Percentiles rank a stretch among this genome's conserved stretches.
Evolutionary conservation across 768 basidiomycete species (phyloP).

Genomic region (Daedaleopsis nitida): DNA sequence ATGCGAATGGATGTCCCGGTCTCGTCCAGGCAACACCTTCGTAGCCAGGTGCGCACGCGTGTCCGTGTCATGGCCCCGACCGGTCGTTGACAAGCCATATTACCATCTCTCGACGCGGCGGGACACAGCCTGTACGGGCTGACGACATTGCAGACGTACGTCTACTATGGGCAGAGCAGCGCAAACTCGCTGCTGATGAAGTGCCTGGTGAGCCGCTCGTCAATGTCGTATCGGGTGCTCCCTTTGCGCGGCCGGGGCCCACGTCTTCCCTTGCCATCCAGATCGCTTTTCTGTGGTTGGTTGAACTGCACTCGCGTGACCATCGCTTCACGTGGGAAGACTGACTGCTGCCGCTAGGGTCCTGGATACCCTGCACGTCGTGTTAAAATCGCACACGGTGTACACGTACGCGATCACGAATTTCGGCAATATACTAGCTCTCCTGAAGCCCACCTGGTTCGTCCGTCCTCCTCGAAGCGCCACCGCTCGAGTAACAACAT

Average conservation of each 20-base stretch:
- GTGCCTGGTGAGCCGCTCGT: background rate
- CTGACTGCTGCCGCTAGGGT: background rate
- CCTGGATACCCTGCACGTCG: background rate
- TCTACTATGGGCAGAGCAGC: background rate
- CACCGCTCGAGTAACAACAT: background rate
- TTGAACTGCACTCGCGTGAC: background rate
- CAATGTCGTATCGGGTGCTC: background rate
- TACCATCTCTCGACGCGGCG: no score
- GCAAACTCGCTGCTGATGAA: background rate
- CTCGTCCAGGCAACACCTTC: background rate
- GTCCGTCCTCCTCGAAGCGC: background rate
- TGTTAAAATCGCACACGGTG: background rate
- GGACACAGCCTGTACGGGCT: background rate
- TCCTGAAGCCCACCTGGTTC: background rate
- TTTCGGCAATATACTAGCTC: background rate
- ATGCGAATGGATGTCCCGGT: background rate
- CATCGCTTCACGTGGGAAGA: background rate
- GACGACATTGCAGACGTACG: background rate
- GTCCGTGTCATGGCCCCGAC: no score
- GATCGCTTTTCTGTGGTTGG: background rate
- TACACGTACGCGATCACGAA: background rate
- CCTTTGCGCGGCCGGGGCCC: no score
- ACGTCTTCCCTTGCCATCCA: background rate
- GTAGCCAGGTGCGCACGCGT: background rate
- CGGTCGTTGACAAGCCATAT: no score